These are phyloP conservation scores for Anisogramma anomala DNA, from an alignment of 2,329 filamentous ascomycete genomes.

Conservation along the genomic window DNA sequence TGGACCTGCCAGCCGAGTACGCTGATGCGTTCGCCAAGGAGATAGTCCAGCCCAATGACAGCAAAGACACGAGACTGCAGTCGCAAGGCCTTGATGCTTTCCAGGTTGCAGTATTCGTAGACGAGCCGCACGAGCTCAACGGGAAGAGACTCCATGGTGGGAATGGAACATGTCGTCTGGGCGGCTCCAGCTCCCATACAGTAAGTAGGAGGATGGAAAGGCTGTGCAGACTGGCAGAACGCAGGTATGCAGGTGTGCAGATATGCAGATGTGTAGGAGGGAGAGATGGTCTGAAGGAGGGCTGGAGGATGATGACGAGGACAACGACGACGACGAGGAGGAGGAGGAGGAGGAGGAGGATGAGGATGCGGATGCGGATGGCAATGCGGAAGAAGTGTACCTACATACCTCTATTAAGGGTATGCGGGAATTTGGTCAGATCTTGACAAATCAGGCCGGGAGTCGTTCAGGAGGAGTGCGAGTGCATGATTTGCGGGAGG, in stretches of 20 bases:
- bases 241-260: conserved; percentile 1
- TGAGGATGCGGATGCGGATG: conserved; percentile 3
- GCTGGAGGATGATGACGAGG: too few relatives aligned
- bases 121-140: conserved; percentile 32
- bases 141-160: conserved; percentile 22
- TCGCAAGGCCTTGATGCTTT: conserved; percentile 30
- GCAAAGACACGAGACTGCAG: conserved; percentile 28
- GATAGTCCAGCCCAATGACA: conserved; percentile 31
- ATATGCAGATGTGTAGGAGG: neutral
- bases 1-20: conserved; percentile 32
- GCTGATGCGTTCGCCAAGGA: conserved; percentile 30
- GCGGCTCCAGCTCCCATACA: conserved; percentile 10
- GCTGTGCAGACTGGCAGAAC: neutral
- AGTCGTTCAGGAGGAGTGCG: neutral
- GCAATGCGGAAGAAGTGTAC: conserved; percentile 9
- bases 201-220: neutral
- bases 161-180: conserved; percentile 12
- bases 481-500: neutral
- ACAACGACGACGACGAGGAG: too few relatives aligned
- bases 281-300: neutral
- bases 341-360: too few relatives aligned
- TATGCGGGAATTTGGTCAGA: conserved; percentile 2
- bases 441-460: neutral
- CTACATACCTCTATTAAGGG: conserved; percentile 15
- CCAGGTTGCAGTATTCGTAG: conserved; percentile 28